Conservation (phyloP, 1,284 basidiomycete species). For the Cerrena zonata region DNA sequence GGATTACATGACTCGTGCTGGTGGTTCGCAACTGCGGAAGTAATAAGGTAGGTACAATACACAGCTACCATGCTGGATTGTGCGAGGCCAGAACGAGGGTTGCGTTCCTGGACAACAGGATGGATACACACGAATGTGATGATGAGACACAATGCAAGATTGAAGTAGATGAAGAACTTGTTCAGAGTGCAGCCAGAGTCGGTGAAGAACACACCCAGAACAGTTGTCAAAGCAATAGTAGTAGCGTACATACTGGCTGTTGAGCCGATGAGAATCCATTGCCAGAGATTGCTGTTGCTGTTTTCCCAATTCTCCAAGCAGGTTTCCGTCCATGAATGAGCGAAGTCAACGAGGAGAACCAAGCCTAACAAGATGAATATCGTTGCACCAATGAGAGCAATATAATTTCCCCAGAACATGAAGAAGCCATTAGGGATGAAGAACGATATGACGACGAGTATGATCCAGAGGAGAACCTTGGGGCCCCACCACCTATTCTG, state of each 20-base stretch:
- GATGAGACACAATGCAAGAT: constrained; percentile 76
- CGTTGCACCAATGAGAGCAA: constrained; percentile 85
- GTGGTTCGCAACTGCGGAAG: constrained; percentile 92
- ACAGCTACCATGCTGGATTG: constrained; percentile 95
- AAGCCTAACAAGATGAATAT: constrained; percentile 95
- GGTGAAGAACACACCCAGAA: constrained; percentile 91
- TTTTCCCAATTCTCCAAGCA: constrained; percentile 95
- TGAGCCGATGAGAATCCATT: constrained; percentile 92
- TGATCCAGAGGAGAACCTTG: constrained; percentile 82
- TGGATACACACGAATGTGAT: constrained; percentile 83
- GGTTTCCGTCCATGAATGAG: constrained; percentile 96
- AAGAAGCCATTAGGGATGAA: constrained; percentile 93
- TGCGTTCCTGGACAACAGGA: constrained; percentile 85
- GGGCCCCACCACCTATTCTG: constrained; percentile 95
- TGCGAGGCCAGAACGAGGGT: constrained; percentile 90
- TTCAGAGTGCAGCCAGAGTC: constrained; percentile 84
- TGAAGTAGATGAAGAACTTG: constrained; percentile 92
- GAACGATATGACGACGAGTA: constrained; percentile 78
- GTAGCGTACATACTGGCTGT: constrained; percentile 84
- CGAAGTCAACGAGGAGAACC: constrained; percentile 96
- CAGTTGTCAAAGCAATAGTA: constrained; percentile 76
- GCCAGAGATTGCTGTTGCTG: constrained; percentile 85
- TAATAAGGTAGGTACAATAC: constrained; percentile 94
- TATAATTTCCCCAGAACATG: constrained; percentile 93
- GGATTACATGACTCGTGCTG: constrained; percentile 87